Evolutionary conservation across 257 asterid genomes (phyloP).

Genomic region (Gentiana dahurica): DNA sequence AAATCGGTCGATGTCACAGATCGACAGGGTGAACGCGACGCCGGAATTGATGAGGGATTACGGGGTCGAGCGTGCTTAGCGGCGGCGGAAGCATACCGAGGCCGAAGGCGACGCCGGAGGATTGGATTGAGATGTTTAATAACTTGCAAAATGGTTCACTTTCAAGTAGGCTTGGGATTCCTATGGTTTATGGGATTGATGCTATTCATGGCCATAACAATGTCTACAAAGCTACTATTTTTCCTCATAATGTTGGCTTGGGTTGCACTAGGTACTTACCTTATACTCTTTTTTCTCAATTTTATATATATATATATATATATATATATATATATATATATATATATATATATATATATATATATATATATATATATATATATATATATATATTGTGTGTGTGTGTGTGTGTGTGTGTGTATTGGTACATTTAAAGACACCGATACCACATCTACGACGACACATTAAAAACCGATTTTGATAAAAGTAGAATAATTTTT

Average conservation of each 20-base stretch:
- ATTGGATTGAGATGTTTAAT: constrained; percentile 44
- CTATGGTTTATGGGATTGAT: constrained; percentile 39
- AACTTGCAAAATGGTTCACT: constrained; percentile 40
- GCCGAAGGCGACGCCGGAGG: constrained; percentile 28
- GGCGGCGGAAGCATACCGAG: constrained; percentile 43
- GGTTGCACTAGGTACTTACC: constrained; percentile 39
- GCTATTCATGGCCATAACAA: constrained; percentile 48
- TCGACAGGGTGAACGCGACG: constrained; percentile 33
- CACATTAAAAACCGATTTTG: too few species aligned
- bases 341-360: too few species aligned
- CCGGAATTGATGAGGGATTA: constrained; percentile 30
- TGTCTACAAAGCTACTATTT: constrained; percentile 44
- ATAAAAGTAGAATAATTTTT: too few species aligned
- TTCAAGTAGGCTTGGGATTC: constrained; percentile 48
- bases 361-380: too few species aligned
- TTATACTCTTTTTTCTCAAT: too few species aligned
- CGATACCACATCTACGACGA: too few species aligned
- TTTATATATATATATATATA: too few species aligned
- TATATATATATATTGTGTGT: too few species aligned
- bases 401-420: too few species aligned
- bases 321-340: too few species aligned
- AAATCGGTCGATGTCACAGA: constrained; percentile 57
- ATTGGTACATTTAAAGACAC: too few species aligned
- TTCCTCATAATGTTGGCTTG: constrained; percentile 57
- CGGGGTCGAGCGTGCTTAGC: constrained; percentile 47